A percentile compares a stretch with the other conserved stretches of the same genome.
Conservation (phyloP, 2,329 filamentous ascomycete species). For the Pyrenophora teres region DNA sequence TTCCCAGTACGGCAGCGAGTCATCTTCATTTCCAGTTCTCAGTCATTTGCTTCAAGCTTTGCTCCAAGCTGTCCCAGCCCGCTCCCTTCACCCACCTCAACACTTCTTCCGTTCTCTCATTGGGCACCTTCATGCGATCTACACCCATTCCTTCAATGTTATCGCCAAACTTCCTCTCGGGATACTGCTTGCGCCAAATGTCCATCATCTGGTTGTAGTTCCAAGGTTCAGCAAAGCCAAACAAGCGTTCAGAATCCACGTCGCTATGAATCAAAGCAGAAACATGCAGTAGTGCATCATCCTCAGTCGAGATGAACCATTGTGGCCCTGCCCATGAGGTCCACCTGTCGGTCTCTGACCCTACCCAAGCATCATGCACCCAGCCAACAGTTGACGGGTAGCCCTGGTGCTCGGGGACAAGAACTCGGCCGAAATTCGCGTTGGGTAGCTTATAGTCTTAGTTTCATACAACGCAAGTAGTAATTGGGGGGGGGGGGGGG, state of each 20-base stretch:
- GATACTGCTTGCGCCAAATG: constrained; percentile 47
- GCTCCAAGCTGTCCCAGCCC: constrained; percentile 36
- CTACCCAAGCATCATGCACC: constrained; percentile 28
- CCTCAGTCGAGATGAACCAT: constrained; percentile 31
- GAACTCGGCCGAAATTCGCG: constrained; percentile 44
- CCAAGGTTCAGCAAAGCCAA: constrained; percentile 57
- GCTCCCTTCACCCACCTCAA: constrained; percentile 34
- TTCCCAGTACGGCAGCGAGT: background rate
- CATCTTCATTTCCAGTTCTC: constrained; percentile 8
- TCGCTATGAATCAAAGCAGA: constrained; percentile 55
- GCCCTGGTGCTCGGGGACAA: constrained; percentile 44
- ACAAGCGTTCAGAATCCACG: constrained; percentile 57
- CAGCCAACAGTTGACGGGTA: constrained; percentile 36
- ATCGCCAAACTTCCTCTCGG: constrained; percentile 44
- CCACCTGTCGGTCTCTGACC: constrained; percentile 41
- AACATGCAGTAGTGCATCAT: constrained; percentile 57
- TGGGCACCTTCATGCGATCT: constrained; percentile 27
- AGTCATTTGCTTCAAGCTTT: constrained; percentile 23
- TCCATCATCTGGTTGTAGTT: constrained; percentile 54
- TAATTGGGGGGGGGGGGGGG: no score
- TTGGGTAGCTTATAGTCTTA: constrained; percentile 34
- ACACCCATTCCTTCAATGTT: constrained; percentile 22
- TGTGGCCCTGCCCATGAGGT: constrained; percentile 14
- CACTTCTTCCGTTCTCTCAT: constrained; percentile 32
- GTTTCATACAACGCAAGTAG: no score